phyloP scores from a whole-genome alignment of 2,329 filamentous ascomycete genomes.

The Teratosphaeria nubilosa region DNA sequence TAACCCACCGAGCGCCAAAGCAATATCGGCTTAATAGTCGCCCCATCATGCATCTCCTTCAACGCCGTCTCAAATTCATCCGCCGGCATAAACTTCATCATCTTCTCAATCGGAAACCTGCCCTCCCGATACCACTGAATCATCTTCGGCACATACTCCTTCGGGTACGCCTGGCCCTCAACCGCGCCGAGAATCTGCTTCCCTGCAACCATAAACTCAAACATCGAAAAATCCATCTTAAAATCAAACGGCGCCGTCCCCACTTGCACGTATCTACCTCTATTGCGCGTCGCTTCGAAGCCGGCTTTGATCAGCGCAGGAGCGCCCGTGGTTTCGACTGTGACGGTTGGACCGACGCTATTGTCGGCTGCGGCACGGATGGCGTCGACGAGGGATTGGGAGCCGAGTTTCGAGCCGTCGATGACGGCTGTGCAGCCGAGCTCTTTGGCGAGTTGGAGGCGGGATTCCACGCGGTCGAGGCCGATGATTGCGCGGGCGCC shows the following conservation, averaged over 20 bases:
- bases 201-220: constrained; percentile 37
- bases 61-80: constrained; percentile 32
- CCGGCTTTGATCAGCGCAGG: constrained; percentile 34
- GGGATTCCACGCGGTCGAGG: constrained; percentile 28
- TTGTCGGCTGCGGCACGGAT: constrained; percentile 26
- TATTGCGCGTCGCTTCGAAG: constrained; percentile 33
- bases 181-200: constrained; percentile 41
- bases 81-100: constrained; percentile 36
- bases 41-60: constrained; percentile 33
- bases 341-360: constrained; percentile 34
- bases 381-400: constrained; percentile 25
- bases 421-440: constrained; percentile 33
- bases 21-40: constrained; percentile 33
- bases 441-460: constrained; percentile 30
- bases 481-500: constrained; percentile 32
- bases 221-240: constrained; percentile 33
- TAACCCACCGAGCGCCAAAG: constrained; percentile 22
- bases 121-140: constrained; percentile 40
- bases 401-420: constrained; percentile 26
- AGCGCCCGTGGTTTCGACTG: constrained; percentile 43
- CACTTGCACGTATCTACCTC: constrained; percentile 42
- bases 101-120: constrained; percentile 37
- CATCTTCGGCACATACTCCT: constrained; percentile 38
- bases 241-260: constrained; percentile 37
- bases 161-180: constrained; percentile 36